phyloP scores from a whole-genome alignment of 495 filamentous ascomycete species.

The Neurospora pannonica region DNA sequence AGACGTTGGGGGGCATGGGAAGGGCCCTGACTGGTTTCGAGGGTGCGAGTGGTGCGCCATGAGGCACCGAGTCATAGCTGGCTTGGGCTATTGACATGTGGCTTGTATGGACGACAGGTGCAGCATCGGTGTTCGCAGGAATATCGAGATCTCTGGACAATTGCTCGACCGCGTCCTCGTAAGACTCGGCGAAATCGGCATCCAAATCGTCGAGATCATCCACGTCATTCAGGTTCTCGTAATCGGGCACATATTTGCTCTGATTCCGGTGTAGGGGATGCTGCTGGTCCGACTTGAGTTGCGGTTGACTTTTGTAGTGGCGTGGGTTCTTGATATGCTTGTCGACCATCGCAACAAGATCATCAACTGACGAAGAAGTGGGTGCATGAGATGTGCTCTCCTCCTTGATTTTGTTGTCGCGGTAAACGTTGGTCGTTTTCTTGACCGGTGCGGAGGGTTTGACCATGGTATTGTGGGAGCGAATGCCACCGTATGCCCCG shows the following conservation, averaged over 20 bases:
- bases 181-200: slow-evolving; percentile 29
- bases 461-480: not conserved
- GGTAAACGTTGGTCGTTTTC: slow-evolving; percentile 56
- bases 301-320: slow-evolving; percentile 37
- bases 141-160: slow-evolving; percentile 11
- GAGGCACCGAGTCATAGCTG: not conserved
- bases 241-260: slow-evolving; percentile 17
- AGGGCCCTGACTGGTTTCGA: slow-evolving; percentile 7
- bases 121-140: slow-evolving; percentile 1
- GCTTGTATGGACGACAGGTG: not conserved
- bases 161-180: slow-evolving; percentile 36
- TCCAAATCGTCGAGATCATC: slow-evolving; percentile 17
- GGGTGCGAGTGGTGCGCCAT: slow-evolving; percentile 1
- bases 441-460: slow-evolving; percentile 25
- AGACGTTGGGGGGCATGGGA: slow-evolving; percentile 11
- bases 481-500: not conserved
- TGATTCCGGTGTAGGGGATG: slow-evolving; percentile 20
- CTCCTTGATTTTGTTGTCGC: slow-evolving; percentile 39
- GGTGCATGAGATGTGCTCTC: slow-evolving; percentile 3
- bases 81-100: slow-evolving; percentile 1
- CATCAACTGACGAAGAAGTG: slow-evolving; percentile 7
- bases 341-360: slow-evolving; percentile 14
- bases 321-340: slow-evolving; percentile 26
- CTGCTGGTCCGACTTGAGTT: slow-evolving; percentile 21
- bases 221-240: slow-evolving; percentile 13